Percentiles rank a stretch among this genome's conserved stretches.
Evolutionary conservation across 805 yeast genomes (phyloP).

Genomic region (Henningerozyma blattae): DNA sequence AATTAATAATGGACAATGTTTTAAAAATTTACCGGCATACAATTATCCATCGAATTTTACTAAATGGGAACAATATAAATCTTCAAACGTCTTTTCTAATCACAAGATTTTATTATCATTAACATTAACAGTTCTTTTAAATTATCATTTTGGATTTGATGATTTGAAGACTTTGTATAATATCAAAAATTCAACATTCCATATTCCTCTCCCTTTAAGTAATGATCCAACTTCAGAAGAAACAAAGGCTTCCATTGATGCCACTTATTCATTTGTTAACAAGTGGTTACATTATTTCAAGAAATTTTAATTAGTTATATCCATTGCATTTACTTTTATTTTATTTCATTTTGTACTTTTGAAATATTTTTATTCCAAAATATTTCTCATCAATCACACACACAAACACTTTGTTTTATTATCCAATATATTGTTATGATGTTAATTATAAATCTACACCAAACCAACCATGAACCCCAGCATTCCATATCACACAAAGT

Average conservation of each 20-base stretch:
- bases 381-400: too few species aligned
- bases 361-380: too few species aligned
- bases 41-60: constrained; percentile 11
- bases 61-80: constrained; percentile 24
- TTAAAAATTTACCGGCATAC: constrained; percentile 22
- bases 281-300: constrained; percentile 25
- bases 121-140: constrained; percentile 29
- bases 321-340: too few species aligned
- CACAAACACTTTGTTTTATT: too few species aligned
- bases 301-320: constrained; percentile 13
- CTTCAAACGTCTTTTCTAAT: constrained; percentile 25
- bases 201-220: constrained; percentile 20
- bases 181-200: constrained; percentile 13
- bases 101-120: constrained; percentile 32
- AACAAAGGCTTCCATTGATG: constrained; percentile 1
- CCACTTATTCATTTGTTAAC: constrained; percentile 18
- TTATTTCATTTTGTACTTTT: too few species aligned
- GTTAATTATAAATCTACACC: too few species aligned
- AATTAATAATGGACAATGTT: constrained; percentile 24
- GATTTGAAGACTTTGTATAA: constrained; percentile 22
- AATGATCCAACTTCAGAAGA: constrained; percentile 10
- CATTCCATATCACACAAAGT: too few species aligned
- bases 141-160: constrained; percentile 41
- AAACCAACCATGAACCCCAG: too few species aligned
- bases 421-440: too few species aligned